Percentiles rank a stretch among this genome's conserved stretches.
Conservation (phyloP, 179 eudicot genomes). For the Gypsophila paniculata region DNA sequence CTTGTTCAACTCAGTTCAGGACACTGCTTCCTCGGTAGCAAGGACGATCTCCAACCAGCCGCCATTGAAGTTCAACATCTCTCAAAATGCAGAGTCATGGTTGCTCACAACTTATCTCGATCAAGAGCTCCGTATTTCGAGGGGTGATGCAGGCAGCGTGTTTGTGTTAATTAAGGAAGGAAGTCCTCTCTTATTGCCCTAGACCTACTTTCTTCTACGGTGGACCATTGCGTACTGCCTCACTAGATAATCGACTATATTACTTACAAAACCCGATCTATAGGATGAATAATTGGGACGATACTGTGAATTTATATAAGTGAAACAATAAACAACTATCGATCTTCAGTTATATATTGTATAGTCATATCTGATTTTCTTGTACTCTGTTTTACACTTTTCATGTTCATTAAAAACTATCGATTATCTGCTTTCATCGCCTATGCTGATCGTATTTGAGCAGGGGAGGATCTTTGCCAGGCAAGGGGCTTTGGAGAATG, state of each 20-base stretch:
- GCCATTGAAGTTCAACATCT: slow-evolving; percentile 64
- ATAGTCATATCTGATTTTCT: no score
- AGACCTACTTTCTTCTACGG: not conserved
- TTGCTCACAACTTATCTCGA: slow-evolving; percentile 89
- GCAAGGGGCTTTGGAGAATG: no score
- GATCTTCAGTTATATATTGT: not conserved
- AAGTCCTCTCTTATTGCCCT: slow-evolving; percentile 48
- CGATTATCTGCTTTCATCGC: no score
- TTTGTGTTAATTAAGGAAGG: slow-evolving; percentile 85
- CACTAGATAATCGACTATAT: not conserved
- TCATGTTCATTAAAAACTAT: no score
- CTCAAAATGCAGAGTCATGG: slow-evolving; percentile 70
- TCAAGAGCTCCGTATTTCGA: slow-evolving; percentile 77
- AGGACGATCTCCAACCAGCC: slow-evolving; percentile 75
- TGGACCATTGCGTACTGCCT: slow-evolving; percentile 3
- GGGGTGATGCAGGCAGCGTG: slow-evolving; percentile 76
- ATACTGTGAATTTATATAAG: slow-evolving; percentile 1
- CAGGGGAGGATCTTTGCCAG: no score
- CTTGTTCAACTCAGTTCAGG: slow-evolving; percentile 59
- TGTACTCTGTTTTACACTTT: no score
- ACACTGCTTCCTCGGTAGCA: slow-evolving; percentile 82
- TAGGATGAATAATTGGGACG: slow-evolving; percentile 3
- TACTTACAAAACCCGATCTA: not conserved
- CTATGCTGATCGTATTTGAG: no score
- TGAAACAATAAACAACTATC: not conserved